Evolutionary conservation across 768 basidiomycete genomes (phyloP).

Genomic region (Boletus sp.): DNA sequence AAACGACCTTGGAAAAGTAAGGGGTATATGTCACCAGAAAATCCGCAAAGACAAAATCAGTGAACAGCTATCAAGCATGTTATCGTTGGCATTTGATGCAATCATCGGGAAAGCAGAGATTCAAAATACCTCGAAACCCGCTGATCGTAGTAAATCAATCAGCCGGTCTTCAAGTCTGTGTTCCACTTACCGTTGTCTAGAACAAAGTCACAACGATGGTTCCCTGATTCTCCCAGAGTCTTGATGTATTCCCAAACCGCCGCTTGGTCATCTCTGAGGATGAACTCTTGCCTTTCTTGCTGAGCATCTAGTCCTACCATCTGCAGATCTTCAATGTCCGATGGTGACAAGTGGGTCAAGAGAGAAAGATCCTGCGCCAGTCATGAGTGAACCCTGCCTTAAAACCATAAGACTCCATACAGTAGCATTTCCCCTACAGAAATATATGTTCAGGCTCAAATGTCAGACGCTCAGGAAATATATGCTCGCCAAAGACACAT

Average conservation of each 20-base stretch:
- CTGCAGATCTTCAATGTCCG: conserved; percentile 83
- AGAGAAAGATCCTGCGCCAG: conserved; percentile 82
- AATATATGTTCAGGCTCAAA: conserved; percentile 1
- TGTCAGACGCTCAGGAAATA: background rate
- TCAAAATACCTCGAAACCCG: conserved; percentile 79
- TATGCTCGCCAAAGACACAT: conserved; percentile 72
- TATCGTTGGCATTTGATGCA: background rate
- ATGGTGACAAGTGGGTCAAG: conserved; percentile 78
- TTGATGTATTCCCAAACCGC: conserved; percentile 72
- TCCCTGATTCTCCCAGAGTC: conserved; percentile 40
- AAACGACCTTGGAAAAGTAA: conserved; percentile 75
- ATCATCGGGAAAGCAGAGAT: background rate
- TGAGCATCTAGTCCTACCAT: conserved; percentile 80
- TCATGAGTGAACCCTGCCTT: background rate
- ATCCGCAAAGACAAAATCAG: conserved; percentile 90
- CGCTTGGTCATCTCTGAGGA: conserved; percentile 81
- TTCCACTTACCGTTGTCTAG: conserved; percentile 76
- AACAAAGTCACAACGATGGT: conserved; percentile 72
- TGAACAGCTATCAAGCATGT: conserved; percentile 65
- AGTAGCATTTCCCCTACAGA: conserved; percentile 87
- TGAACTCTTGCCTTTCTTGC: conserved; percentile 69
- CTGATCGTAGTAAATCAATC: conserved; percentile 37
- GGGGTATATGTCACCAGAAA: conserved; percentile 90
- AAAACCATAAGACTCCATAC: conserved; percentile 38
- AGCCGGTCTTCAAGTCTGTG: background rate